A percentile compares a stretch with the other conserved stretches of the same genome.
Conservation (phyloP, 257 asterid genomes). For the Solanum chiquidenum region DNA sequence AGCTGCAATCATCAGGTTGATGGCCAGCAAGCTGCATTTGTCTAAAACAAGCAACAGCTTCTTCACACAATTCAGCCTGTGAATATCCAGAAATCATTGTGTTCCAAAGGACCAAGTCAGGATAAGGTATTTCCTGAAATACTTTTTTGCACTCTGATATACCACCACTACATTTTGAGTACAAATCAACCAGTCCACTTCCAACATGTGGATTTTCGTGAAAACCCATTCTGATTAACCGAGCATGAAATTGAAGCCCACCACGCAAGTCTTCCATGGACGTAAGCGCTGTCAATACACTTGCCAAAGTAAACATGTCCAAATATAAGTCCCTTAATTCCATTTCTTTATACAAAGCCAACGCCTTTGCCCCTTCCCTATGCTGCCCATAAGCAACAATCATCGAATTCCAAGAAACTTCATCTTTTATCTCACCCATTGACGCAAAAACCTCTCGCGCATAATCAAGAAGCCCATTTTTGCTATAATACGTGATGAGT, state of each 20-base stretch:
- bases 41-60: slow-evolving; percentile 54
- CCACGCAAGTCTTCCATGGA: slow-evolving; percentile 54
- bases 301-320: slow-evolving; percentile 68
- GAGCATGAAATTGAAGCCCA: slow-evolving; percentile 63
- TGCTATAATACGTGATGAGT: slow-evolving; percentile 45
- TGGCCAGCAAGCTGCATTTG: slow-evolving; percentile 51
- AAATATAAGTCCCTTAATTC: slow-evolving; percentile 21
- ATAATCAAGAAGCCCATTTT: slow-evolving; percentile 24
- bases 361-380: slow-evolving; percentile 48
- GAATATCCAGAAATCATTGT: slow-evolving; percentile 75
- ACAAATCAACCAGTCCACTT: slow-evolving; percentile 63
- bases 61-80: slow-evolving; percentile 38
- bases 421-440: slow-evolving; percentile 49
- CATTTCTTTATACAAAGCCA: slow-evolving; percentile 59
- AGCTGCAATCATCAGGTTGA: slow-evolving; percentile 65
- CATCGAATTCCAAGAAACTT: slow-evolving; percentile 85
- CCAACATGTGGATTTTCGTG: slow-evolving; percentile 50
- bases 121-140: slow-evolving; percentile 39
- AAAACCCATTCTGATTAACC: slow-evolving; percentile 49
- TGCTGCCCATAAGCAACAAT: slow-evolving; percentile 61
- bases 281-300: slow-evolving; percentile 61
- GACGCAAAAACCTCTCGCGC: slow-evolving; percentile 36
- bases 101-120: slow-evolving; percentile 66
- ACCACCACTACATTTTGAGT: slow-evolving; percentile 47
- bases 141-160: slow-evolving; percentile 32